Evolutionary conservation across 495 filamentous ascomycete genomes (phyloP).

Genomic region (Massariosphaeria phaeospora): DNA sequence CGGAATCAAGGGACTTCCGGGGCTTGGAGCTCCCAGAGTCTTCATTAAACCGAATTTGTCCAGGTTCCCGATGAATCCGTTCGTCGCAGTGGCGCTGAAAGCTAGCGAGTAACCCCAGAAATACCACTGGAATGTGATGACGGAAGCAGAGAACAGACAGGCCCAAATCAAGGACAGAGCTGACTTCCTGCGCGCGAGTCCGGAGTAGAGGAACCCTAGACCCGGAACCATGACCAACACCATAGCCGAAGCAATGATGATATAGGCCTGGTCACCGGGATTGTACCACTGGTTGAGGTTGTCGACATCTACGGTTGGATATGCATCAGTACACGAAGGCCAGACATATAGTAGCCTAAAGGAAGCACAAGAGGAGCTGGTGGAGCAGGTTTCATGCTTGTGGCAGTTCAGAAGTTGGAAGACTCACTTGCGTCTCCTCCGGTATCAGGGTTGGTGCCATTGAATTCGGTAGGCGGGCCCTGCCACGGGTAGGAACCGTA

Average conservation of each 20-base stretch:
- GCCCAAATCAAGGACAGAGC: slow-evolving; percentile 67
- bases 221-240: slow-evolving; percentile 85
- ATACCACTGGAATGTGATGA: slow-evolving; percentile 70
- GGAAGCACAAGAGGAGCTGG: not conserved
- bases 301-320: slow-evolving; percentile 65
- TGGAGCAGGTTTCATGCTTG: not conserved
- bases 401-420: not conserved
- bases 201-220: slow-evolving; percentile 66
- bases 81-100: slow-evolving; percentile 59
- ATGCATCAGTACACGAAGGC: no score
- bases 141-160: slow-evolving; percentile 59
- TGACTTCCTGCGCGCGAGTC: slow-evolving; percentile 60
- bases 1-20: slow-evolving; percentile 59
- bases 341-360: no score
- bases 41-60: slow-evolving; percentile 63
- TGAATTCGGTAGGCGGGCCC: slow-evolving; percentile 69
- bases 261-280: slow-evolving; percentile 76
- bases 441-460: slow-evolving; percentile 61
- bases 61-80: slow-evolving; percentile 63
- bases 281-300: slow-evolving; percentile 87
- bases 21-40: slow-evolving; percentile 57
- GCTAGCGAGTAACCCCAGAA: slow-evolving; percentile 73
- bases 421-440: slow-evolving; percentile 82
- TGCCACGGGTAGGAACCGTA: slow-evolving; percentile 87
- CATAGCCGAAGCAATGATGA: slow-evolving; percentile 88